Conservation (phyloP, 2,329 filamentous ascomycete genomes). For the Aspergillus quadricinctus region DNA sequence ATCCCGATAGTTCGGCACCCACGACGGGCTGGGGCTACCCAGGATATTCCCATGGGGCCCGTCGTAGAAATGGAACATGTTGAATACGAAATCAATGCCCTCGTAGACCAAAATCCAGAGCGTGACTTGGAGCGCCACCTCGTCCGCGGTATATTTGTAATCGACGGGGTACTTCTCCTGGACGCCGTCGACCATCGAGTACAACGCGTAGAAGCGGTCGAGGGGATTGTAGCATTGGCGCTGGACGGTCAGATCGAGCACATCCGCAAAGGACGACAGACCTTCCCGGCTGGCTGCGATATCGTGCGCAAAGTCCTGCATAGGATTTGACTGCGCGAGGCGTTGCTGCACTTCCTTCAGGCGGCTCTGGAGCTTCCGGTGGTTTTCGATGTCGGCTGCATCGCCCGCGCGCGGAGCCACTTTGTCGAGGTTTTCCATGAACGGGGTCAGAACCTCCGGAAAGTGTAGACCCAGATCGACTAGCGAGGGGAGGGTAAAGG, state of each 20-base stretch:
- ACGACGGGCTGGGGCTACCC: not conserved
- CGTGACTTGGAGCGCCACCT: constrained; percentile 1
- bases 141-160: constrained; percentile 1
- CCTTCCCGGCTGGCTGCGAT: constrained; percentile 1
- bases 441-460: not conserved
- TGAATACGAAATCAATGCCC: not conserved
- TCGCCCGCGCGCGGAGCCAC: constrained; percentile 1
- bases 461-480: not conserved
- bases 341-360: not conserved
- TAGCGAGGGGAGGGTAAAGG: not conserved
- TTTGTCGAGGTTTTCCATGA: not conserved
- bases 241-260: not conserved
- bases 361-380: not conserved
- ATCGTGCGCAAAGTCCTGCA: constrained; percentile 5
- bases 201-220: constrained; percentile 5
- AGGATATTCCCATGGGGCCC: not conserved
- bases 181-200: not conserved
- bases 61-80: not conserved
- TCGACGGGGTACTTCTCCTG: constrained; percentile 3
- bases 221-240: constrained; percentile 3
- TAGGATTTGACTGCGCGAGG: constrained; percentile 2
- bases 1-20: constrained; percentile 1
- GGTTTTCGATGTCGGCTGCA: constrained; percentile 1
- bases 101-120: not conserved
- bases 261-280: not conserved